Evolutionary conservation across 1,284 basidiomycete species (phyloP), one percentile per base, ranked within the genome.

Genomic region (Cryptococcus sp.): DNA sequence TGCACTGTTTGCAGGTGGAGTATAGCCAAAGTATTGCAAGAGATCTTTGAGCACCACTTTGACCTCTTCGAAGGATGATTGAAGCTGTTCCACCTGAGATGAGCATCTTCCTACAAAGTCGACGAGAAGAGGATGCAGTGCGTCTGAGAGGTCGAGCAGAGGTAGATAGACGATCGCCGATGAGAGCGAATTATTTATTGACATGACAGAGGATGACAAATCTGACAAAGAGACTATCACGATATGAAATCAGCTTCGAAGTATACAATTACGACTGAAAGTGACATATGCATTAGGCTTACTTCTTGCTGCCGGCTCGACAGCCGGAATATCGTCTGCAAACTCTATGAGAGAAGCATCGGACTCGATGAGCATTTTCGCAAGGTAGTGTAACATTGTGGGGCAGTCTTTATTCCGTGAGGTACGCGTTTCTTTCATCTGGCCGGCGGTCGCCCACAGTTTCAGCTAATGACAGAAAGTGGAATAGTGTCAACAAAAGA

Each of bases 401-500:
- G 91, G 90, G 65, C 90, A 93, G 1, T 85, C 85, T 0, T 83
- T 83, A 0, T 84, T 84, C 57, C 84, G 86, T 0, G 84, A 84
- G 0, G 90, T 89, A 78, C 86, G 89, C 0, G 89, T 94, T 65
- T 95, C 92, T 68, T 85, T 88, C 77, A 94, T 78, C 91, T 93
- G 61, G 3, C 16, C 3, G 51, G 5, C 23, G 16, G 29, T 25
- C 45, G 46, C 29, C 4, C 5, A 29, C 26, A 29, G 26, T 20
- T 29, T 44, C 19, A 45, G 60, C 26, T 38, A 41, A 20, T 50
- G 23, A 15, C 7, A 15, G 13, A 41, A 52, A 25, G 26, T 54
- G 48, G 20, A 39, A 52, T 13, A 46, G 29, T 50, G 11, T 48
- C 55, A 43, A 56, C 29, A 44, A 34, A 15, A 40, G 34, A 49